These are phyloP conservation scores for Physcia stellaris DNA, from an alignment of 495 filamentous ascomycete genomes.

Conservation along the genomic window DNA sequence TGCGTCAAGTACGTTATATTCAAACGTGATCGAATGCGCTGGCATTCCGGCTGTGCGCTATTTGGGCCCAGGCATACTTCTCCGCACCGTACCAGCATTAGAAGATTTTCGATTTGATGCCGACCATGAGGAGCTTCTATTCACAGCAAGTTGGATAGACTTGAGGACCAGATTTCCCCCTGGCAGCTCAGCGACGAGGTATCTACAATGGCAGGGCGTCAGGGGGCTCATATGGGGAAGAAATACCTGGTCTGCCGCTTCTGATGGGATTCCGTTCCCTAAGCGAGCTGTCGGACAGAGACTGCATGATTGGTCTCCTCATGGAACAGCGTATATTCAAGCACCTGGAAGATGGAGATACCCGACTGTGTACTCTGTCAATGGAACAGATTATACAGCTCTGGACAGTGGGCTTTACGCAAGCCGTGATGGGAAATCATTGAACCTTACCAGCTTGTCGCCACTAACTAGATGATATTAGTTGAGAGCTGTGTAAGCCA, in stretches of 20 bases:
- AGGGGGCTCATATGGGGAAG: not conserved
- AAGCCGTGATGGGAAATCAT: not conserved
- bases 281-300: not conserved
- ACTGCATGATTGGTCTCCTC: not conserved
- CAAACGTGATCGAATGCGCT: too few relatives aligned
- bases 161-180: constrained; percentile 1
- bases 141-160: not conserved
- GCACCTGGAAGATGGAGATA: not conserved
- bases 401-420: not conserved
- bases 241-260: not conserved
- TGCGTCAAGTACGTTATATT: too few relatives aligned
- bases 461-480: too few relatives aligned
- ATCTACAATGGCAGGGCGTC: not conserved
- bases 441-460: not conserved
- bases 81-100: too few relatives aligned
- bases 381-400: not conserved
- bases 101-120: not conserved
- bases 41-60: too few relatives aligned
- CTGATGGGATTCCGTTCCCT: not conserved
- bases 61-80: too few relatives aligned
- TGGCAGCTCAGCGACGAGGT: not conserved
- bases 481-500: too few relatives aligned
- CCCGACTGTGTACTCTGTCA: not conserved
- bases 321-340: not conserved
- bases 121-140: not conserved